Base-by-base conservation (phyloP, 768 basidiomycete species). In the Lactifluus subvellereus region DNA sequence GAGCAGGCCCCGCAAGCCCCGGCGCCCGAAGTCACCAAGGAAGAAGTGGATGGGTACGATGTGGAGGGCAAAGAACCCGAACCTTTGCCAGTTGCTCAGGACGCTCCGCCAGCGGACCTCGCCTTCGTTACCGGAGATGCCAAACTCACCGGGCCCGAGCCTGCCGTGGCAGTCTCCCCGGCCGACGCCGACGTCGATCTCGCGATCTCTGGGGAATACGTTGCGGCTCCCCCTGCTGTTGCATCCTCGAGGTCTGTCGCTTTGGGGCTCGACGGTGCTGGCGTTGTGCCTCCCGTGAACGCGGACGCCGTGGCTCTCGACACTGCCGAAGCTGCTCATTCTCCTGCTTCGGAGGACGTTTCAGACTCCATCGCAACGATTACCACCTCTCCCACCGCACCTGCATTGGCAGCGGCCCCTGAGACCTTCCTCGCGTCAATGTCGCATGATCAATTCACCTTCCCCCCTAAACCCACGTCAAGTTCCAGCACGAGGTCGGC, bases 371-470 rank as follows among this genome's bases (percentile, higher is more conserved):
- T 45, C 5, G 22, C 35, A 18, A 60, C 59, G 1, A 56, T 60
- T 22, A 56, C 38, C 27, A 22, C 52, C 13, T 2, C 22, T 9
- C 13, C 22, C 3, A 16, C 45, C 1, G 18, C 33, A 4, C 48
- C 53, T 43, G 33, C 13, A 1, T 6, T 33, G 1, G 16, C 57
- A 3, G 27, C 6, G 37, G 58, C 4, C 1, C 40, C 30, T 9
- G 63, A 64, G n/a, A 51, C 40, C 0, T 64, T 64, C 22, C 63
- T 64, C 22, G 27, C 48, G 2, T 60, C 63, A 1, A 32, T 64
- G 42, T 55, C 58, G 2, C 58, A 51, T 33, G 63, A 60, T 18
- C 63, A 64, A 3, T 64, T 64, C 42, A 60, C 58, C 0, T 64
- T 64, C 45, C 62, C 62, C 5, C 62, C 62, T 8, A 59, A 50